phyloP scores from a whole-genome alignment of 1,139 yeast genomes.

The Kurtzmaniella quercitrusa region DNA sequence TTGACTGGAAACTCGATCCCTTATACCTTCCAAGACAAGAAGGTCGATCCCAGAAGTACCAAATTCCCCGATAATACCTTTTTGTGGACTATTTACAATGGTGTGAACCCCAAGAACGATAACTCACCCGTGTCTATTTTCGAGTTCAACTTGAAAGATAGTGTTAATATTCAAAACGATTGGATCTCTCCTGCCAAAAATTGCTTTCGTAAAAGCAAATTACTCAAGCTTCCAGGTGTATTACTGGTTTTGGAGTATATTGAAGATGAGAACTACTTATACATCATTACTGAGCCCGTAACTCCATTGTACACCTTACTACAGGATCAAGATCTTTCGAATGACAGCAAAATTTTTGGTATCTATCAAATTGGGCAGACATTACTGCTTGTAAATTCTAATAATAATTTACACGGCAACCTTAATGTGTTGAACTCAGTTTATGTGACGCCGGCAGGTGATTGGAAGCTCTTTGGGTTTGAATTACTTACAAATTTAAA shows the following conservation, averaged over 20 bases:
- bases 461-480: constrained; percentile 83
- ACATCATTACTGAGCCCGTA: constrained; percentile 75
- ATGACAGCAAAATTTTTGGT: constrained; percentile 53
- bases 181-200: constrained; percentile 54
- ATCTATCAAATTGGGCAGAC: constrained; percentile 54
- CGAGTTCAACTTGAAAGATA: constrained; percentile 51
- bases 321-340: constrained; percentile 12
- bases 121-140: constrained; percentile 51
- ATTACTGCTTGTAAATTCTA: constrained; percentile 57
- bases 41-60: constrained; percentile 18
- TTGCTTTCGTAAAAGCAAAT: constrained; percentile 60
- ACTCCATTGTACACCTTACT: constrained; percentile 49
- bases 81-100: constrained; percentile 50
- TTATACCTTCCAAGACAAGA: constrained; percentile 47
- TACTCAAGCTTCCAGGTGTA: constrained; percentile 76
- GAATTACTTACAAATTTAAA: constrained; percentile 59
- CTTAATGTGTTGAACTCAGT: constrained; percentile 51
- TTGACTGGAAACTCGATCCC: constrained; percentile 56
- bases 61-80: constrained; percentile 20
- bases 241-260: constrained; percentile 65
- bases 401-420: constrained; percentile 63
- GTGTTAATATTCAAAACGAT: constrained; percentile 24
- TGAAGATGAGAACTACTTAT: constrained; percentile 59
- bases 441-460: constrained; percentile 64
- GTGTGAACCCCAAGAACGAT: constrained; percentile 39